A percentile compares a stretch with the other conserved stretches of the same genome.
These are phyloP conservation scores for Russula foetens DNA, from an alignment of 768 basidiomycete species.

Conservation along the genomic window DNA sequence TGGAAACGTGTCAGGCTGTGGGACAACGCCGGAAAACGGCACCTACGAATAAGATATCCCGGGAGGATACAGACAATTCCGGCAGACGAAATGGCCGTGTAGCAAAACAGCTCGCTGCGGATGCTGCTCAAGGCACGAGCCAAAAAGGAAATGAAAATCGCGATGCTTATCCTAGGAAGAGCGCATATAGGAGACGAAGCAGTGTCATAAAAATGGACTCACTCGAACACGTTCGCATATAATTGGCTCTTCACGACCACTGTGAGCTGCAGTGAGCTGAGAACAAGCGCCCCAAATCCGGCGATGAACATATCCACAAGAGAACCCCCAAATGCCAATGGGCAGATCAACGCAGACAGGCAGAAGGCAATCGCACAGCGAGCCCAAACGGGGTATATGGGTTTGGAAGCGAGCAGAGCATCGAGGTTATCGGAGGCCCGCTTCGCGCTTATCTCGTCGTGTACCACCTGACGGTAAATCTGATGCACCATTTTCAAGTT, in stretches of 20 bases:
- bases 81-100: slow-evolving; percentile 80
- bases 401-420: slow-evolving; percentile 49
- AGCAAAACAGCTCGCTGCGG: slow-evolving; percentile 69
- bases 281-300: slow-evolving; percentile 55
- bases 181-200: not conserved
- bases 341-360: slow-evolving; percentile 70
- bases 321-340: slow-evolving; percentile 77
- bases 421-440: slow-evolving; percentile 57
- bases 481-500: slow-evolving; percentile 76
- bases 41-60: slow-evolving; percentile 72
- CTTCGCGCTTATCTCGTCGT: slow-evolving; percentile 82
- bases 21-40: not conserved
- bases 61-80: slow-evolving; percentile 82
- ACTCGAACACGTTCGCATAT: slow-evolving; percentile 91
- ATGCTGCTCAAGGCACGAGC: slow-evolving; percentile 80
- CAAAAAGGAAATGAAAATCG: slow-evolving; percentile 69
- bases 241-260: slow-evolving; percentile 66
- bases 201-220: slow-evolving; percentile 25
- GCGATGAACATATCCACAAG: slow-evolving; percentile 78
- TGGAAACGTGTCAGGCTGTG: slow-evolving; percentile 20
- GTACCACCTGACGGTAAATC: slow-evolving; percentile 79
- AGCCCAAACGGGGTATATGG: slow-evolving; percentile 53
- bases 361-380: slow-evolving; percentile 61
- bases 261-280: slow-evolving; percentile 61
- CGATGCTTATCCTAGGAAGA: slow-evolving; percentile 58